These are phyloP conservation scores for Xylariaceae sp. DNA, from an alignment of 2,329 filamentous ascomycete species.

Conservation along the genomic window DNA sequence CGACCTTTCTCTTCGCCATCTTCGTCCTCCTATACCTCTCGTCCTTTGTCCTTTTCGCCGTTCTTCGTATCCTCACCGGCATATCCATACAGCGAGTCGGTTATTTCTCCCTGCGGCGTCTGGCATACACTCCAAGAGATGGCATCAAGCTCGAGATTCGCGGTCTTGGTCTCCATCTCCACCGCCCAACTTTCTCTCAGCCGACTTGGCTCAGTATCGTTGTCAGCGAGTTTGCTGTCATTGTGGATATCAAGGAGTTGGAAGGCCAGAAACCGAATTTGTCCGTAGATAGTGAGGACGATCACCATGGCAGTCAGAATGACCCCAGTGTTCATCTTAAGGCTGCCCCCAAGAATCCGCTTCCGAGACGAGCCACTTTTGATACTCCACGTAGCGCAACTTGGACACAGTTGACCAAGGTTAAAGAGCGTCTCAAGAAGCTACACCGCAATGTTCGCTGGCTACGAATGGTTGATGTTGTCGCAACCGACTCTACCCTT, in stretches of 20 bases:
- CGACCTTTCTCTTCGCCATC: slow-evolving; percentile 86
- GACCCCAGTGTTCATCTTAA: slow-evolving; percentile 28
- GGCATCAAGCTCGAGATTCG: slow-evolving; percentile 89
- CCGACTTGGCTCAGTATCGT: slow-evolving; percentile 96
- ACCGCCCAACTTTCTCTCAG: slow-evolving; percentile 94
- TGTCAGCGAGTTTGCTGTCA: slow-evolving; percentile 83
- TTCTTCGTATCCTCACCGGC: slow-evolving; percentile 90
- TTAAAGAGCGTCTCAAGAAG: slow-evolving; percentile 86
- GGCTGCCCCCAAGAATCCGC: slow-evolving; percentile 40
- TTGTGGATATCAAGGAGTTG: slow-evolving; percentile 76
- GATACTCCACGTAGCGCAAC: slow-evolving; percentile 67
- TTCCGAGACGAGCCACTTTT: slow-evolving; percentile 39
- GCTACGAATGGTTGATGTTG: slow-evolving; percentile 87
- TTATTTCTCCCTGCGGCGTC: slow-evolving; percentile 87
- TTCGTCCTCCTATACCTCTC: slow-evolving; percentile 86
- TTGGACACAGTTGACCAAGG: slow-evolving; percentile 78
- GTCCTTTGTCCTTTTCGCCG: slow-evolving; percentile 91
- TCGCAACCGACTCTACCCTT: slow-evolving; percentile 80
- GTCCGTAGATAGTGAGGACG: slow-evolving; percentile 41
- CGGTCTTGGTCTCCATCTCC: slow-evolving; percentile 84
- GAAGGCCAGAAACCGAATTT: slow-evolving; percentile 54
- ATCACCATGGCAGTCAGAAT: slow-evolving; percentile 34
- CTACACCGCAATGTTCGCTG: slow-evolving; percentile 87
- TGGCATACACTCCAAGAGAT: slow-evolving; percentile 88
- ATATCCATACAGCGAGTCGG: slow-evolving; percentile 95